Base-by-base conservation (phyloP, 1,139 yeast genomes). In the Meyerozyma athensensis region DNA sequence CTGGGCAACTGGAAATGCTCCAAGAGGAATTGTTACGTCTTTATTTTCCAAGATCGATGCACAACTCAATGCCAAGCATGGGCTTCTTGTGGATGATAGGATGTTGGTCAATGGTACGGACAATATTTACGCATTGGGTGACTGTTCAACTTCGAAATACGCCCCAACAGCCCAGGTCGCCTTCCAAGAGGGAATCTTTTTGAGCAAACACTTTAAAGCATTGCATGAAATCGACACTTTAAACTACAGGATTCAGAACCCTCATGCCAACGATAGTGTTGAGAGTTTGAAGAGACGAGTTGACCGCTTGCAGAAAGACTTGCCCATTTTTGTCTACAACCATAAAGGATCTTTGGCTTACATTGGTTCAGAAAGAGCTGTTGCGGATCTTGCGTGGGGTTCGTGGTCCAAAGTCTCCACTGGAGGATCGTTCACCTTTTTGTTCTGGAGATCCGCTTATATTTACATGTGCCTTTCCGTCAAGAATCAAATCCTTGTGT, bases 141-240 rank as follows among this genome's bases (percentile, higher is more conserved):
- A 90, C 68, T 89, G 97, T 72, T 85, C 96, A 34, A 78, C 81
- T 63, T 85, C 94, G 49, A 89, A 89, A 60, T 80, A 76, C 49
- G 95, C 96, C 37, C 97, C 97, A 48, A 90, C 97, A 41, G 97
- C 96, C 36, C 97, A 90, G 72, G 97, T 89, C 42, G 97, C 97
- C 34, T 82, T 87, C 68, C 97, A 90, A 70, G 92, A 89, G 65
- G 97, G 96, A 55, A 72, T 74, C 45, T 90, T 79, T 65, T 77
- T 90, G 50, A 94, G 92, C 37, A 69, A 71, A 28, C 76, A 79
- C 47, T 83, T 90, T 62, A 75, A 76, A 62, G 78, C 73, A 53
- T 67, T 83, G 50, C 82, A 87, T 53, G 76, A 78, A 50, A 74
- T 86, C 42, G 89, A 83, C 46, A 69, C 76, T 34, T 61, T 82